These are phyloP conservation scores for Xylaria bambusicola DNA, from an alignment of 495 filamentous ascomycete genomes.

Conservation along the genomic window DNA sequence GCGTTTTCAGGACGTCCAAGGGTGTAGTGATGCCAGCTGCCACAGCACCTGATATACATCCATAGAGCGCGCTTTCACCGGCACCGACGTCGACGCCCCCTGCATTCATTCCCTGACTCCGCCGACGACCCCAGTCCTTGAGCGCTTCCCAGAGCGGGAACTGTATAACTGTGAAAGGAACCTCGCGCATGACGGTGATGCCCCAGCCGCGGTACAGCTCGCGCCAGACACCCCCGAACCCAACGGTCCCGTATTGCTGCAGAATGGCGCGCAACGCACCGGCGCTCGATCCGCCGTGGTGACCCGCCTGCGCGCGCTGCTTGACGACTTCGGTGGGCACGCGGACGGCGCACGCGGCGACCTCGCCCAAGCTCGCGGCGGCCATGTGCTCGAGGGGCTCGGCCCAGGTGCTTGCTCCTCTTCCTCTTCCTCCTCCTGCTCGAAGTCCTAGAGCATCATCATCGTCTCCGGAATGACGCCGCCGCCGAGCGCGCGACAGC, in stretches of 20 bases:
- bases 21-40: constrained; percentile 91
- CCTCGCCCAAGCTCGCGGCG: constrained; percentile 85
- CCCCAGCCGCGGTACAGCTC: constrained; percentile 90
- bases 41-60: constrained; percentile 78
- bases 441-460: constrained; percentile 7
- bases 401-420: constrained; percentile 12
- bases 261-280: constrained; percentile 71
- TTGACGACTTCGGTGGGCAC: constrained; percentile 98
- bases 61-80: constrained; percentile 81
- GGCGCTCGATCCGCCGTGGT: constrained; percentile 61
- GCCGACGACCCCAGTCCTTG: constrained; percentile 58
- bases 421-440: not conserved
- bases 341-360: constrained; percentile 87
- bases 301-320: constrained; percentile 87
- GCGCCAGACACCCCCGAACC: constrained; percentile 61
- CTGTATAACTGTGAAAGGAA: constrained; percentile 94
- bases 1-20: constrained; percentile 93
- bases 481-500: constrained; percentile 37
- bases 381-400: constrained; percentile 66
- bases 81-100: constrained; percentile 63
- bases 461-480: constrained; percentile 20
- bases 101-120: constrained; percentile 46
- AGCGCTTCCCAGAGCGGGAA: constrained; percentile 96
- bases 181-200: constrained; percentile 91
- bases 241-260: constrained; percentile 46